A percentile compares a stretch with the other conserved stretches of the same genome.
phyloP scores from a whole-genome alignment of 768 basidiomycete species.

The Calocybe gangraenosa region DNA sequence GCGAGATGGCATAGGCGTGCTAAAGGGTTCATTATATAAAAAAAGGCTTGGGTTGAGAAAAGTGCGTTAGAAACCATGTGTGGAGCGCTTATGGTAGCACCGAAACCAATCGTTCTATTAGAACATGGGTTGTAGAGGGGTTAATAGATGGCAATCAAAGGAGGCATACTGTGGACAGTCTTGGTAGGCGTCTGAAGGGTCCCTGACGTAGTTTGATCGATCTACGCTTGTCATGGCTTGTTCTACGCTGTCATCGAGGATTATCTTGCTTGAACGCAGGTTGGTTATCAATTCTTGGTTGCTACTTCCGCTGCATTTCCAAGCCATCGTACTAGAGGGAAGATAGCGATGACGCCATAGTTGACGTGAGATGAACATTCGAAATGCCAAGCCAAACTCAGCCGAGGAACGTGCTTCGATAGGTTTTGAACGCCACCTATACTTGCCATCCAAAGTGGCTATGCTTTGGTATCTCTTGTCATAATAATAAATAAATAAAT shows the following conservation, averaged over 20 bases:
- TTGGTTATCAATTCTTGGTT: constrained; percentile 75
- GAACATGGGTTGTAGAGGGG: background rate
- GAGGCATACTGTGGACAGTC: constrained; percentile 70
- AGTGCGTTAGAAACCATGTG: constrained; percentile 72
- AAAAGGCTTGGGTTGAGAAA: background rate
- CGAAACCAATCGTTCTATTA: constrained; percentile 70
- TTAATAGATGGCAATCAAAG: background rate
- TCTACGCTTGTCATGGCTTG: constrained; percentile 73
- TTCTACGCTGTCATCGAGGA: background rate
- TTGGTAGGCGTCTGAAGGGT: constrained; percentile 55
- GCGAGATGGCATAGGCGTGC: constrained; percentile 85
- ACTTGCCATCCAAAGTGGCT: no score
- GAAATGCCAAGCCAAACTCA: no score
- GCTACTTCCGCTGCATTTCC: constrained; percentile 67
- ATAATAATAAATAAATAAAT: no score
- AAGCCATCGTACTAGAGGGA: constrained; percentile 58
- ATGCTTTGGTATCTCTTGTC: no score
- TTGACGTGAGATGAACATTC: no score
- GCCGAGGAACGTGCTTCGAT: no score
- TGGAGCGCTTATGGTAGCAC: constrained; percentile 93
- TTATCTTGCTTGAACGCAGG: constrained; percentile 29
- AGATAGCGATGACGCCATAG: background rate
- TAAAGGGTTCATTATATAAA: constrained; percentile 19
- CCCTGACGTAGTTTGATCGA: constrained; percentile 61
- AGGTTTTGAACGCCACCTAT: no score